phyloP scores from a whole-genome alignment of 208 protist genomes.

The Crithidia bombi region DNA sequence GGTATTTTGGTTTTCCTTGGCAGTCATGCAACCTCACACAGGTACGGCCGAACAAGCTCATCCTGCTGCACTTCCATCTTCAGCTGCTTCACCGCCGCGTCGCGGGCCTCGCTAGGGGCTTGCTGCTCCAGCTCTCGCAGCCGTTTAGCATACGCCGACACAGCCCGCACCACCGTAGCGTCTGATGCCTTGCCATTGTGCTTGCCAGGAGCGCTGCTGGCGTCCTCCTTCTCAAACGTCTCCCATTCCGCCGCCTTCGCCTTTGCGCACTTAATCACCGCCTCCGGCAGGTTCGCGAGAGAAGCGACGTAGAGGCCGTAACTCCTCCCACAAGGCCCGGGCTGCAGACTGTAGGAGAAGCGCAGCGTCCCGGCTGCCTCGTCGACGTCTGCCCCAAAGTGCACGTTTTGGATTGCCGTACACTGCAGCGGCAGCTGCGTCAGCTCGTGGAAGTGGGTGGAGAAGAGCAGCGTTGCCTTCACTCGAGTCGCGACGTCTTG shows the following conservation, averaged over 20 bases:
- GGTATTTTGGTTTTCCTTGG: background rate
- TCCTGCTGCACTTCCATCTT: constrained; percentile 61
- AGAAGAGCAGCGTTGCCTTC: constrained; percentile 95
- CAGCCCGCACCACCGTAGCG: constrained; percentile 37
- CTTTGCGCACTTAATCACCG: constrained; percentile 79
- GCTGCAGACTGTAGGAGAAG: constrained; percentile 87
- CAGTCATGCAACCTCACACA: constrained; percentile 13
- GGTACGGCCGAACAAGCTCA: constrained; percentile 30
- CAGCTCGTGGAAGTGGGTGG: constrained; percentile 99
- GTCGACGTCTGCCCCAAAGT: constrained; percentile 86
- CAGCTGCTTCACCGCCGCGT: constrained; percentile 41
- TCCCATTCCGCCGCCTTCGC: constrained; percentile 90
- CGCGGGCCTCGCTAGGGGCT: constrained; percentile 23
- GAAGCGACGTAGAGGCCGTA: constrained; percentile 94
- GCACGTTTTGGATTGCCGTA: constrained; percentile 64
- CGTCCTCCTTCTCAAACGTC: constrained; percentile 60
- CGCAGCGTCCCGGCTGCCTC: constrained; percentile 68
- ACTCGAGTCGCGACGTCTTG: constrained; percentile 92
- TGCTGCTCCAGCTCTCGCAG: constrained; percentile 56
- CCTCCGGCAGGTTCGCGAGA: constrained; percentile 83
- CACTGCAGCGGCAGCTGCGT: constrained; percentile 89
- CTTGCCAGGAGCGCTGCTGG: background rate
- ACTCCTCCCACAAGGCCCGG: constrained; percentile 88
- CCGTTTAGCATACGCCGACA: constrained; percentile 71
- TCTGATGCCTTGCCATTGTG: constrained; percentile 7